These are phyloP conservation scores for Phaeosphaeriaceae sp. DNA, from an alignment of 2,329 filamentous ascomycete genomes.

Conservation along the genomic window DNA sequence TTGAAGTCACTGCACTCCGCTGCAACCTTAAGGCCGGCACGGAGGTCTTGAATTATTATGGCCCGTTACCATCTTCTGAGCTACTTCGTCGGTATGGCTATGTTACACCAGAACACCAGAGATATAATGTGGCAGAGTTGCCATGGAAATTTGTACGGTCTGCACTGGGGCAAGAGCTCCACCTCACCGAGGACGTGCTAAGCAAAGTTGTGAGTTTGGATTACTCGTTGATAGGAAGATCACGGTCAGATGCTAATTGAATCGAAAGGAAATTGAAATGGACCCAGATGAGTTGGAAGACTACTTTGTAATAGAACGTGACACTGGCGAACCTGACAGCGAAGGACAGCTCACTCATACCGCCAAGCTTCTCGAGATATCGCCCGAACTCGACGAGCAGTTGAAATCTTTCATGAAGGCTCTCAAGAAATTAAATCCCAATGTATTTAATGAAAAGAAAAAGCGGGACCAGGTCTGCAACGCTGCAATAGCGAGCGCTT, in stretches of 20 bases:
- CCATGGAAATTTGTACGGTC: slow-evolving; percentile 18
- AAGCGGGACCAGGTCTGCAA: slow-evolving; percentile 19
- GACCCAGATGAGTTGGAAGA: slow-evolving; percentile 22
- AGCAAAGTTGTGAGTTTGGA: slow-evolving; percentile 15
- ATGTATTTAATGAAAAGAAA: slow-evolving; percentile 14
- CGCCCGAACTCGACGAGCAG: slow-evolving; percentile 26
- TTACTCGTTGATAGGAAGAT: no score
- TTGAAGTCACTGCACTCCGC: slow-evolving; percentile 24
- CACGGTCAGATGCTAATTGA: not conserved
- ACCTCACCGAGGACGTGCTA: slow-evolving; percentile 7
- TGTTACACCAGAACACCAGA: slow-evolving; percentile 24
- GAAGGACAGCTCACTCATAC: slow-evolving; percentile 20
- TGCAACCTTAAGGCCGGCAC: slow-evolving; percentile 16
- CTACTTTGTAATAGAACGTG: slow-evolving; percentile 28
- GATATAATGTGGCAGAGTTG: slow-evolving; percentile 29
- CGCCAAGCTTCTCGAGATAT: slow-evolving; percentile 17
- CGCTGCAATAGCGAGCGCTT: slow-evolving; percentile 7
- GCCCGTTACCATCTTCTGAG: slow-evolving; percentile 29
- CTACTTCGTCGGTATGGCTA: slow-evolving; percentile 31
- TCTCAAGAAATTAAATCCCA: slow-evolving; percentile 16
- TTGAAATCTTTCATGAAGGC: slow-evolving; percentile 20
- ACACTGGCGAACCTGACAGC: slow-evolving; percentile 27
- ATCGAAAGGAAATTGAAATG: slow-evolving; percentile 8
- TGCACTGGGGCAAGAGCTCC: slow-evolving; percentile 9
- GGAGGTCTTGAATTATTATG: slow-evolving; percentile 33